Evolutionary conservation across 306 rosid species (phyloP).

Genomic region (Canavalia gladiata): DNA sequence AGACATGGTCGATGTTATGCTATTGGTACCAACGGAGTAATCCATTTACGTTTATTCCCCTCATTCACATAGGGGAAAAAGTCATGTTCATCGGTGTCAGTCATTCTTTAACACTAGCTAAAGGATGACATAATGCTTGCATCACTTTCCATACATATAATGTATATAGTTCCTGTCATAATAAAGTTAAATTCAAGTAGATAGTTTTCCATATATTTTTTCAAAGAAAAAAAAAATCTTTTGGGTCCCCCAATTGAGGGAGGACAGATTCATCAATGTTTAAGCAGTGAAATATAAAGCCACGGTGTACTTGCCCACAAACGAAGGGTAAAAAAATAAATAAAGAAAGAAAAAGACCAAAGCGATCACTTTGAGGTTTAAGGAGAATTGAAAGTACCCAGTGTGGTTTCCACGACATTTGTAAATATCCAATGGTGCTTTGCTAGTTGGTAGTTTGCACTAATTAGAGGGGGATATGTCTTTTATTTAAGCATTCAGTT

Average conservation of each 20-base stretch:
- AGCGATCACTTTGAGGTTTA: conserved; percentile 44
- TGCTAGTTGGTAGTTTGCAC: conserved; percentile 40
- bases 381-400: conserved; percentile 58
- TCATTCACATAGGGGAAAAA: conserved; percentile 18
- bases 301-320: conserved; percentile 55
- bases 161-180: neutral
- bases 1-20: conserved; percentile 54
- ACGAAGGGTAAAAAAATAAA: conserved; percentile 41
- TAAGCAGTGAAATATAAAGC: conserved; percentile 49
- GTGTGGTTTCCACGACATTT: conserved; percentile 54
- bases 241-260: conserved; percentile 40
- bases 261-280: conserved; percentile 49
- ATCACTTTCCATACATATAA: conserved; percentile 35
- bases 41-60: conserved; percentile 41
- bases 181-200: conserved; percentile 7
- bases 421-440: conserved; percentile 59
- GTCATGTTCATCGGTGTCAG: conserved; percentile 38
- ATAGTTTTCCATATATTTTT: neutral
- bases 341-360: conserved; percentile 39
- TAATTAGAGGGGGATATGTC: conserved; percentile 44
- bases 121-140: conserved; percentile 54
- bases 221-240: neutral
- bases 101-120: conserved; percentile 40
- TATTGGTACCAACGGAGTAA: conserved; percentile 45
- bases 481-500: conserved; percentile 28